Conservation (phyloP, 164 flowering plant species). For the Chloranthus sessilifolius region DNA sequence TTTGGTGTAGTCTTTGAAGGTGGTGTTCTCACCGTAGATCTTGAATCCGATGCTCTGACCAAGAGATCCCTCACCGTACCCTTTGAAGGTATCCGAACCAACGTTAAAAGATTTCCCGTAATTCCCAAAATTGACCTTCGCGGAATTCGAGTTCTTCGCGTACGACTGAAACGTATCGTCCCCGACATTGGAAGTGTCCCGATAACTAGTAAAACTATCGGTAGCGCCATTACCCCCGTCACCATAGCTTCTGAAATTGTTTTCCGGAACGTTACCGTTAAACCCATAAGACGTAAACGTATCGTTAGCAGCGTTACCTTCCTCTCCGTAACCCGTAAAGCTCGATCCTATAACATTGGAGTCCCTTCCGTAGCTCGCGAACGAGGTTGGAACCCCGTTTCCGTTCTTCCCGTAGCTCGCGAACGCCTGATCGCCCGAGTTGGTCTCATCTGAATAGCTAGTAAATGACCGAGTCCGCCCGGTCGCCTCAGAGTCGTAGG, state of each 20-base stretch:
- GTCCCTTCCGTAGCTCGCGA: constrained; percentile 38
- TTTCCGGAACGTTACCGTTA: constrained; percentile 52
- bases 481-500: constrained; percentile 40
- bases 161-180: constrained; percentile 66
- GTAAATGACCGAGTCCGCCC: constrained; percentile 31
- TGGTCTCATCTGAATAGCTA: constrained; percentile 44
- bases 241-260: constrained; percentile 57
- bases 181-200: constrained; percentile 67
- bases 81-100: constrained; percentile 59
- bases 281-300: constrained; percentile 46
- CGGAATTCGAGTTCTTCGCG: constrained; percentile 44
- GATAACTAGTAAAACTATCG: constrained; percentile 46
- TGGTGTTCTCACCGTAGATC: constrained; percentile 38
- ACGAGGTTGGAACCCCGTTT: constrained; percentile 36
- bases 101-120: constrained; percentile 69
- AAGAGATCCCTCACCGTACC: constrained; percentile 50
- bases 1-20: constrained; percentile 42
- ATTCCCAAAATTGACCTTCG: constrained; percentile 38
- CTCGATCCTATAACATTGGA: constrained; percentile 51
- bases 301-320: constrained; percentile 50
- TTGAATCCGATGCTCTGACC: constrained; percentile 41
- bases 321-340: constrained; percentile 50
- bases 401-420: constrained; percentile 55
- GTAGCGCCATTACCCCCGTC: constrained; percentile 33
- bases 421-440: constrained; percentile 54